Evolutionary conservation across 2,329 filamentous ascomycete species (phyloP).

Genomic region (Emmonsiellopsis sp.): DNA sequence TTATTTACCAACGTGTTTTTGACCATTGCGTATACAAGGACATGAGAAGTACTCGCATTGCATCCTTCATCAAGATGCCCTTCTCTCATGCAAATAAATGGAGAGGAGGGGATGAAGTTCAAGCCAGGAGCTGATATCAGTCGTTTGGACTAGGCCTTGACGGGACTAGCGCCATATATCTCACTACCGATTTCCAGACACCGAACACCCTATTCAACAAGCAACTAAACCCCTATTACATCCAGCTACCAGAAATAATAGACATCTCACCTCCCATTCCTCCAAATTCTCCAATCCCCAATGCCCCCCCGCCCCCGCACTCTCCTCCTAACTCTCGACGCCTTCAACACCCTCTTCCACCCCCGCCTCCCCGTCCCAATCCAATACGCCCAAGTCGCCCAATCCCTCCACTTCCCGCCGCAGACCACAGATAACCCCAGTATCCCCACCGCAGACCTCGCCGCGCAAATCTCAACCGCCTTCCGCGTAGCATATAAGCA

Average conservation of each 20-base stretch:
- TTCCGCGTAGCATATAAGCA: slow-evolving; percentile 28
- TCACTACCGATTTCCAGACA: too few relatives aligned
- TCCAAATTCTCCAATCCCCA: neutral
- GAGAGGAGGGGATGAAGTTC: too few relatives aligned
- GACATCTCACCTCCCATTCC: too few relatives aligned
- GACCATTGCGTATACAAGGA: neutral
- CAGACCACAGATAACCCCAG: slow-evolving; percentile 16
- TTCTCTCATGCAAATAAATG: too few relatives aligned
- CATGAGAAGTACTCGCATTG: too few relatives aligned
- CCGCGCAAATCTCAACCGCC: slow-evolving; percentile 4
- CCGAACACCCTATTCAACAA: too few relatives aligned
- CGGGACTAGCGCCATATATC: too few relatives aligned
- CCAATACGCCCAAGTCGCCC: slow-evolving; percentile 33
- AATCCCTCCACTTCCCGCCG: slow-evolving; percentile 22
- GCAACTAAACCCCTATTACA: neutral
- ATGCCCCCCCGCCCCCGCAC: slow-evolving; percentile 2
- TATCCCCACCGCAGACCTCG: slow-evolving; percentile 17
- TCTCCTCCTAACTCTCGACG: slow-evolving; percentile 37
- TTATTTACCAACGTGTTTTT: too few relatives aligned
- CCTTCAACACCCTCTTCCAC: slow-evolving; percentile 37
- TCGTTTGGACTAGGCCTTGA: too few relatives aligned
- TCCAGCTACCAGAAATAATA: too few relatives aligned
- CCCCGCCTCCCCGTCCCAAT: slow-evolving; percentile 30
- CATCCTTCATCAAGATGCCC: neutral
- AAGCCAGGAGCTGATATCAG: too few relatives aligned